Conservation (phyloP, 148 eudicot genomes). For the Suaeda aralocaspica region DNA sequence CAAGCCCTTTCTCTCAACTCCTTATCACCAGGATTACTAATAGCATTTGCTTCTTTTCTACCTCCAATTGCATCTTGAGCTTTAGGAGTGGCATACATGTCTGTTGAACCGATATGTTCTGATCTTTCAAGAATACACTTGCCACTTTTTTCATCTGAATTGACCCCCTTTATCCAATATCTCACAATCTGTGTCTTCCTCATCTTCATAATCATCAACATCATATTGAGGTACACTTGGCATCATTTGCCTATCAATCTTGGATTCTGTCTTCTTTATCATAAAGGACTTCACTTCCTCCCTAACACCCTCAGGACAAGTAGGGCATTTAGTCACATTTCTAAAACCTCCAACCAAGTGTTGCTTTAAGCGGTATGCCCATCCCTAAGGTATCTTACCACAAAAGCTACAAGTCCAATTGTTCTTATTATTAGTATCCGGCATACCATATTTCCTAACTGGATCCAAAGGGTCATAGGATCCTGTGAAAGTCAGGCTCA, state of each 20-base stretch:
- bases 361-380: neutral
- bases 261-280: neutral
- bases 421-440: neutral
- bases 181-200: neutral
- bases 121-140: too few relatives aligned
- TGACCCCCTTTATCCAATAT: too few relatives aligned
- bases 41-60: too few relatives aligned
- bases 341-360: slow-evolving; percentile 1
- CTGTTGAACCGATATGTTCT: too few relatives aligned
- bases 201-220: neutral
- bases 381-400: neutral
- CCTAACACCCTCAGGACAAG: neutral
- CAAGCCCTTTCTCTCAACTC: slow-evolving; percentile 4
- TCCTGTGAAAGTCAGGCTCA: too few relatives aligned
- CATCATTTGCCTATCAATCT: neutral
- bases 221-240: neutral
- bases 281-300: neutral
- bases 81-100: too few relatives aligned
- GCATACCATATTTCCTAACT: neutral
- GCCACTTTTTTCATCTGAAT: too few relatives aligned
- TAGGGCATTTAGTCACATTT: neutral
- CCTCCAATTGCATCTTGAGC: too few relatives aligned
- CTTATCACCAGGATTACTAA: too few relatives aligned
- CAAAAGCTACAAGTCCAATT: neutral
- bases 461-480: too few relatives aligned